Percentiles rank a stretch among this genome's conserved stretches.
phyloP scores from a whole-genome alignment of 768 basidiomycete genomes.

The Pleurotus pulmonarius region DNA sequence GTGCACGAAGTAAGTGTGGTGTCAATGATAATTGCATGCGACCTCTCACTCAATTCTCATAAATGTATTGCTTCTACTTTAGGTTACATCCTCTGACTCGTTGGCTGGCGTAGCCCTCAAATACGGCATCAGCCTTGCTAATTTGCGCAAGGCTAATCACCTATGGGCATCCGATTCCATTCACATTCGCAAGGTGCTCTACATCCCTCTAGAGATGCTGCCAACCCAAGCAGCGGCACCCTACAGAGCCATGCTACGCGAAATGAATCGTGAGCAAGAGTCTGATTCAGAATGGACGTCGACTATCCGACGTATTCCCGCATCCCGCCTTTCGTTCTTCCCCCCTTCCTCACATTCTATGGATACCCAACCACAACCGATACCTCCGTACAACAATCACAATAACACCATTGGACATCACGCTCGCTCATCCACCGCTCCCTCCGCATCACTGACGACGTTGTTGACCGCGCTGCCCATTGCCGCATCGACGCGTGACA shows the following conservation, averaged over 20 bases:
- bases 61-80: background rate
- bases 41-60: background rate
- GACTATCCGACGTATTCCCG: conserved; percentile 42
- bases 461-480: conserved; percentile 47
- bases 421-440: conserved; percentile 6
- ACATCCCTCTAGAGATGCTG: conserved; percentile 70
- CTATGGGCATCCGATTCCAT: conserved; percentile 93
- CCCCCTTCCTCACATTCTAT: conserved; percentile 34
- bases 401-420: background rate
- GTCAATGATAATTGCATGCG: background rate
- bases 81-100: conserved; percentile 77
- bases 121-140: conserved; percentile 82
- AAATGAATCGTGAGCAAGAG: background rate
- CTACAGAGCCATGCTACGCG: background rate
- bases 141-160: conserved; percentile 84
- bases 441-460: conserved; percentile 31
- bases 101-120: conserved; percentile 84
- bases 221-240: conserved; percentile 28
- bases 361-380: conserved; percentile 6
- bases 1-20: conserved; percentile 49
- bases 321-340: conserved; percentile 52
- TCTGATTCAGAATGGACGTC: conserved; percentile 8
- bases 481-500: conserved; percentile 49
- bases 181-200: conserved; percentile 77
- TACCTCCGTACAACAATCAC: background rate